Evolutionary conservation across 176 grass and related monocot species (phyloP).

Genomic region (Guadua angustifolia): DNA sequence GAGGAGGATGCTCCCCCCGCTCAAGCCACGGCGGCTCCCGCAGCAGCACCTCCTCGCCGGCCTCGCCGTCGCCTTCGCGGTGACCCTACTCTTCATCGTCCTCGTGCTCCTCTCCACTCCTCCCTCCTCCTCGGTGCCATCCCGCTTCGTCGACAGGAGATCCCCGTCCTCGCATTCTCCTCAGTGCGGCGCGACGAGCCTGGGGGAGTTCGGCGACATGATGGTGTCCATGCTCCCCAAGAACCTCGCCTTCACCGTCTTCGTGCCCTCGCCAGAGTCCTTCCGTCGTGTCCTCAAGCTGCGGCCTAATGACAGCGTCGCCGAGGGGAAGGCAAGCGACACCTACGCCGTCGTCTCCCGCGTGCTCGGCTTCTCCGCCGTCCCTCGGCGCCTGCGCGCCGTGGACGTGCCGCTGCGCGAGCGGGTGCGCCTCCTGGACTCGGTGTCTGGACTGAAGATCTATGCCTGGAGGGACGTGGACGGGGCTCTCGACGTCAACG

Average conservation of each 20-base stretch:
- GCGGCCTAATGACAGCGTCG: conserved; percentile 28
- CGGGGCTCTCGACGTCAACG: conserved; percentile 72
- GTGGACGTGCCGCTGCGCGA: conserved; percentile 42
- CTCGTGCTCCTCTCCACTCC: conserved; percentile 31
- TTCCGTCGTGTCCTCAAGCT: conserved; percentile 56
- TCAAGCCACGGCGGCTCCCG: not conserved
- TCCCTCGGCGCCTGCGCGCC: conserved; percentile 56
- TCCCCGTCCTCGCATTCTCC: not conserved
- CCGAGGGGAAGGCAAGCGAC: not conserved
- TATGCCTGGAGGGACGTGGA: conserved; percentile 53
- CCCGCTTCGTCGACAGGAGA: not conserved
- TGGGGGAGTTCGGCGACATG: conserved; percentile 72
- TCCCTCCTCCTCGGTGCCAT: not conserved
- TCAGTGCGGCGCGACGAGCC: not conserved
- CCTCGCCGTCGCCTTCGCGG: not conserved
- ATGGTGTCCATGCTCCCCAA: conserved; percentile 82
- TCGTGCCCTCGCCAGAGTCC: conserved; percentile 58
- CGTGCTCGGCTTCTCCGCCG: conserved; percentile 76
- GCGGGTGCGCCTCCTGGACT: conserved; percentile 45
- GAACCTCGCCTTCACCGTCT: conserved; percentile 78
- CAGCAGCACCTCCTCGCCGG: not conserved
- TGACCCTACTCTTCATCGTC: conserved; percentile 14
- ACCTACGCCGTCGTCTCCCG: conserved; percentile 82
- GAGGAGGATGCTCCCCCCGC: not conserved
- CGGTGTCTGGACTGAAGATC: conserved; percentile 72